Conservation (phyloP, 257 asterid genomes). For the Haberlea rhodopensis region DNA sequence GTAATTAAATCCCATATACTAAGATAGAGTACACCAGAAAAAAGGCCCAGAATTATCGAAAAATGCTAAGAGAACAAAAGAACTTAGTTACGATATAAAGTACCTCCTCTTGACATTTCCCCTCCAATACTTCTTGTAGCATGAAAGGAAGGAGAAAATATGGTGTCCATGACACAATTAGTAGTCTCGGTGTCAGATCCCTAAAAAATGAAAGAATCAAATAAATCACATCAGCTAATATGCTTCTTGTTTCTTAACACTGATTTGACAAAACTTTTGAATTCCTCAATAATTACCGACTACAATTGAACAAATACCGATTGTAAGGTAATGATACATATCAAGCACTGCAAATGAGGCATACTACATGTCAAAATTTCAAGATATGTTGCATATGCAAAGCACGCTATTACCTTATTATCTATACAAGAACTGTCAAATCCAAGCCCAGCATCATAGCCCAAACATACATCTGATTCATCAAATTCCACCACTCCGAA, state of each 20-base stretch:
- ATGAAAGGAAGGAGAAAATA: constrained; percentile 90
- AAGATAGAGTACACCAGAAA: no score
- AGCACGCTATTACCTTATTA: constrained; percentile 44
- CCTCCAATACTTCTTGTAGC: constrained; percentile 50
- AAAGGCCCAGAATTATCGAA: constrained; percentile 16
- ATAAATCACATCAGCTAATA: constrained; percentile 13
- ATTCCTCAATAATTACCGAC: not conserved
- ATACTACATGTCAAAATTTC: constrained; percentile 9
- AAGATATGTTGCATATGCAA: constrained; percentile 5
- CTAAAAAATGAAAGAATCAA: constrained; percentile 40
- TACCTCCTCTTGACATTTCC: constrained; percentile 64
- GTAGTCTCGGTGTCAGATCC: constrained; percentile 40
- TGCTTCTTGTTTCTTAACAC: constrained; percentile 18
- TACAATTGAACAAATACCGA: not conserved
- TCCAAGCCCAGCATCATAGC: constrained; percentile 34
- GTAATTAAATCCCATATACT: constrained; percentile 15
- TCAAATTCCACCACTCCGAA: constrained; percentile 53
- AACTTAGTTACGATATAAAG: constrained; percentile 8
- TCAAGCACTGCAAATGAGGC: constrained; percentile 8
- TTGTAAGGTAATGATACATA: not conserved
- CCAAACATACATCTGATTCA: constrained; percentile 42
- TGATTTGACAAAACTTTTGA: constrained; percentile 11
- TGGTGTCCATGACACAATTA: constrained; percentile 49
- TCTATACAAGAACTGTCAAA: constrained; percentile 25
- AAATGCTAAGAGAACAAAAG: constrained; percentile 15